A percentile compares a stretch with the other conserved stretches of the same genome.
Conservation (phyloP, 2,329 filamentous ascomycete species). For the Onygenales sp. region DNA sequence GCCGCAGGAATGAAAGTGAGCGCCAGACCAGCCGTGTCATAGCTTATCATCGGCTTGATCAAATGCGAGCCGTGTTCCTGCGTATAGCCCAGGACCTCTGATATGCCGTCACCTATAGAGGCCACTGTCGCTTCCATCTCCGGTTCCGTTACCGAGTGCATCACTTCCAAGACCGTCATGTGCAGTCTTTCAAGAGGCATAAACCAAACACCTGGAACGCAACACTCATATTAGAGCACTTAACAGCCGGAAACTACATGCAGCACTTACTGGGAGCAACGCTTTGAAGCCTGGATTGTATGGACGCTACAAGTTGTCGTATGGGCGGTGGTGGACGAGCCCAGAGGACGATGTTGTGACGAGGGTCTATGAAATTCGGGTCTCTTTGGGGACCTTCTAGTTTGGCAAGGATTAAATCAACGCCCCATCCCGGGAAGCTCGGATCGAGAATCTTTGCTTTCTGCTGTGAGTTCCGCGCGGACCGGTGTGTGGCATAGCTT, state of each 20-base stretch:
- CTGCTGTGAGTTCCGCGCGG: conserved; percentile 66
- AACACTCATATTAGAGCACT: not conserved
- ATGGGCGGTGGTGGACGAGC: conserved; percentile 69
- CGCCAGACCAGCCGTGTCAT: conserved; percentile 75
- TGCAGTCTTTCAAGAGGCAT: conserved; percentile 74
- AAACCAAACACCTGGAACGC: conserved; percentile 62
- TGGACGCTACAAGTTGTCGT: conserved; percentile 52
- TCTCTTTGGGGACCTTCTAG: conserved; percentile 56
- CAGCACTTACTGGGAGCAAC: conserved; percentile 58
- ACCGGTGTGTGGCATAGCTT: conserved; percentile 65
- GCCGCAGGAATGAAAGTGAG: conserved; percentile 77
- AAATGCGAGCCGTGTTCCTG: conserved; percentile 60
- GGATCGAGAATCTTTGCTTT: conserved; percentile 60
- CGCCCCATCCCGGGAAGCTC: conserved; percentile 59
- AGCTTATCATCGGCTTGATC: conserved; percentile 73
- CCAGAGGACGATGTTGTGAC: conserved; percentile 83
- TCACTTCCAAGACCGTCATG: conserved; percentile 74
- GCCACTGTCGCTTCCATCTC: conserved; percentile 58
- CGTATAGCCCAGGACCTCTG: conserved; percentile 56
- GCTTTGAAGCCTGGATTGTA: conserved; percentile 58
- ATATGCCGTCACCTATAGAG: conserved; percentile 44
- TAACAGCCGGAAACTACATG: not conserved
- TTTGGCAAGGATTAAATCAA: conserved; percentile 67
- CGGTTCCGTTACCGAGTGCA: conserved; percentile 62
- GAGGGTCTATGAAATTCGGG: conserved; percentile 61